Base-by-base conservation (phyloP, 768 basidiomycete species). In the Russula foetens region DNA sequence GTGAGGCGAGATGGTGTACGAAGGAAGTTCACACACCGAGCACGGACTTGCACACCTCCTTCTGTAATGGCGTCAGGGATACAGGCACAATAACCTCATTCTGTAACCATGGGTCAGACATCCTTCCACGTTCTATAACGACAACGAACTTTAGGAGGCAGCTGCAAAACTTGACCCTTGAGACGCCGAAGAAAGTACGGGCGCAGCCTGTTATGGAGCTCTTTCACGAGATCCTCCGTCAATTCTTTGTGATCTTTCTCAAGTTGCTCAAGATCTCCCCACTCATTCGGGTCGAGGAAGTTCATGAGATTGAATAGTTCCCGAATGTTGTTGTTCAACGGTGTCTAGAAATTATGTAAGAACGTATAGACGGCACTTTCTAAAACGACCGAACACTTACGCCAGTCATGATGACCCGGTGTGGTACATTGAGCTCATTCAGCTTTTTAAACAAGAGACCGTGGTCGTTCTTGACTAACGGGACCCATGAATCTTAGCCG, bases 231-330 rank as follows among this genome's bases (percentile, higher is more conserved):
- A 4, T 90, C 88, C 67, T 93, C 90, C 6, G 80, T 85, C 24
- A 98, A 80, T 14, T 83, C 84, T 63, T 83, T 84, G 65, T 92
- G 86, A 60, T 90, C 80, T 66, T 81, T 82, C 60, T 88, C 85
- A 12, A 98, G 76, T 7, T 71, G 78, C 67, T 86, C 83, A 23
- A 98, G 75, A 69, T 98, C 84, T 6, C 73, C 70, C 91, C 91
- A 92, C 63, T 88, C 77, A 14, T 73, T 65, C 6, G 88, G 83
- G 69, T 94, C 91, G 19, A 98, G 81, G 76, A 98, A 98, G 71
- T 93, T 91, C 85, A 99, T 93, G 45, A 99, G 79, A 71, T 95
- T 98, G 78, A 98, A 96, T 26, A 99, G 74, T 73, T 99, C 97
- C 49, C 92, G 81, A 24, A 99, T 88, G 69, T 98, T 98, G 76